These are phyloP conservation scores for Colletotrichum chlorophyti DNA, from an alignment of 2,329 filamentous ascomycete genomes.

Conservation along the genomic window DNA sequence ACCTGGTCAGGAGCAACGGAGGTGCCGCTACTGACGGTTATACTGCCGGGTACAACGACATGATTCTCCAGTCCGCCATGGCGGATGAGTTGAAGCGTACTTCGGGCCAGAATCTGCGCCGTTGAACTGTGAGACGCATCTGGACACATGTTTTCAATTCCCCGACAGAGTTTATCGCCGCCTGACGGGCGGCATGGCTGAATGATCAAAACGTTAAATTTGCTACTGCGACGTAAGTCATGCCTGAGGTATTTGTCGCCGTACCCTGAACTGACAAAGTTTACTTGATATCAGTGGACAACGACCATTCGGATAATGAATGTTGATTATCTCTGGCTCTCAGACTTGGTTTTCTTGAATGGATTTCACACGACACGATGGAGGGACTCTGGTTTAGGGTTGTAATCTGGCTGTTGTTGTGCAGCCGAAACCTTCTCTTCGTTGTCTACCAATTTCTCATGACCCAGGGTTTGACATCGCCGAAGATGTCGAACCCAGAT, in stretches of 20 bases:
- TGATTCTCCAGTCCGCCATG: conserved; percentile 27
- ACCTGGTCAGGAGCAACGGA: conserved; percentile 26
- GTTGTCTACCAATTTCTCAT: conserved; percentile 27
- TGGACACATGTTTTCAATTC: neutral
- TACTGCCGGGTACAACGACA: conserved; percentile 28
- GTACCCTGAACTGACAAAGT: neutral
- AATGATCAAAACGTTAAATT: conserved; percentile 9
- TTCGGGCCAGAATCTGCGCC: conserved; percentile 16
- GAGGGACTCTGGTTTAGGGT: conserved; percentile 4
- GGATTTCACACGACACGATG: conserved; percentile 20
- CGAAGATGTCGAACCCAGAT: conserved; percentile 46
- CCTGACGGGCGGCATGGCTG: neutral
- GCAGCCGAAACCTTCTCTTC: conserved; percentile 11
- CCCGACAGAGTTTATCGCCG: neutral
- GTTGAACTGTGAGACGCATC: neutral
- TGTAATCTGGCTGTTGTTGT: conserved; percentile 9
- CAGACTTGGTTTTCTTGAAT: conserved; percentile 10
- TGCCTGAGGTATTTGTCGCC: neutral
- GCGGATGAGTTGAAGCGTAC: conserved; percentile 21
- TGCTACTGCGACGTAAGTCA: conserved; percentile 23
- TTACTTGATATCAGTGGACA: too few relatives aligned
- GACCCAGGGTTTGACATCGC: conserved; percentile 41
- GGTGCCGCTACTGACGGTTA: conserved; percentile 29
- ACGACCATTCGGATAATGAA: too few relatives aligned
- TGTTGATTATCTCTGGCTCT: conserved; percentile 12